Evolutionary conservation across 352 stramenopile genomes (phyloP).

Genomic region (Salisapilia sapeloensis): DNA sequence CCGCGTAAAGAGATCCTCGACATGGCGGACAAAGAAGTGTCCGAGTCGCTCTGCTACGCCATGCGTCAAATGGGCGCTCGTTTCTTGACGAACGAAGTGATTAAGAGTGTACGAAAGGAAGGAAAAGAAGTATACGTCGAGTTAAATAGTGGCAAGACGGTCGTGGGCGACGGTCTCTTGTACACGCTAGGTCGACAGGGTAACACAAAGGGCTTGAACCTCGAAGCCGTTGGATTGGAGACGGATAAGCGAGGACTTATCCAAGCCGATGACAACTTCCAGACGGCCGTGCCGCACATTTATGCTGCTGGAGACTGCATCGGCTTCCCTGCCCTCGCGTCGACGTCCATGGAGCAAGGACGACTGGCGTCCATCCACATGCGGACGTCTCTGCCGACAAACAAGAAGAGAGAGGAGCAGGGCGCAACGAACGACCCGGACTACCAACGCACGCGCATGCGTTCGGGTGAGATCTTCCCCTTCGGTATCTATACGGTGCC

Average conservation of each 20-base stretch:
- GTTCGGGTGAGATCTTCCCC: slow-evolving; percentile 69
- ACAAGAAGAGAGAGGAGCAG: slow-evolving; percentile 21
- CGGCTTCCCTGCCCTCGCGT: slow-evolving; percentile 68
- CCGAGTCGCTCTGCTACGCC: slow-evolving; percentile 74
- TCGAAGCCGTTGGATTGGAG: slow-evolving; percentile 63
- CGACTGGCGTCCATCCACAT: slow-evolving; percentile 74
- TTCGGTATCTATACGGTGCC: slow-evolving; percentile 88
- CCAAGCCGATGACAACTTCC: slow-evolving; percentile 78
- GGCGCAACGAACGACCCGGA: slow-evolving; percentile 38
- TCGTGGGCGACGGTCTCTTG: slow-evolving; percentile 51
- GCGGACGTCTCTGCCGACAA: slow-evolving; percentile 45
- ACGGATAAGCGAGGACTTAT: slow-evolving; percentile 68
- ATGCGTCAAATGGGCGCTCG: slow-evolving; percentile 80
- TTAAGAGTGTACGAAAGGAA: slow-evolving; percentile 36
- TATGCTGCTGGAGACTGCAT: slow-evolving; percentile 84
- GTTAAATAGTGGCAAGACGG: slow-evolving; percentile 58
- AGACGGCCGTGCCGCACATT: slow-evolving; percentile 70
- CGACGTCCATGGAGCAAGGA: slow-evolving; percentile 83
- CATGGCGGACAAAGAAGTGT: slow-evolving; percentile 81
- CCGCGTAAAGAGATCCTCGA: slow-evolving; percentile 56
- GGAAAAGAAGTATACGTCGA: slow-evolving; percentile 41
- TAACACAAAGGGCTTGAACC: slow-evolving; percentile 63
- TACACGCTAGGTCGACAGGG: slow-evolving; percentile 71
- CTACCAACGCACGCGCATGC: slow-evolving; percentile 41
- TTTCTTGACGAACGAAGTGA: slow-evolving; percentile 68